Base-by-base conservation (phyloP, 2,329 filamentous ascomycete species). In the Pestalotiopsis sp. region DNA sequence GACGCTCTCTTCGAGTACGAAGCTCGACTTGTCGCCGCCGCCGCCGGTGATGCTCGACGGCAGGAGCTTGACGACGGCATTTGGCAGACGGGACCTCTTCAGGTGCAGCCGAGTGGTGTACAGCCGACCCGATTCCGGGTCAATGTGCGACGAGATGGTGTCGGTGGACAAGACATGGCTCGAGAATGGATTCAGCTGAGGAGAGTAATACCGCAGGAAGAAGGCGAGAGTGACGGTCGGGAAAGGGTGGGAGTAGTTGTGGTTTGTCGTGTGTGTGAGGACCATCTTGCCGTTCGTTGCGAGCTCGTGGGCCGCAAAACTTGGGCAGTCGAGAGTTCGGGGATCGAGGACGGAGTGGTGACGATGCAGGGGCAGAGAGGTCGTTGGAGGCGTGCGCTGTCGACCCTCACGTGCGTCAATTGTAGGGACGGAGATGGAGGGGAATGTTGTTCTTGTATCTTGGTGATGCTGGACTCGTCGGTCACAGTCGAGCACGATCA, bases 141-240 rank as follows among this genome's bases (percentile, higher is more conserved):
- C 92, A 80, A 93, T 88, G 78, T 87, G 84, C 71, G 89, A 91
- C 62, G 89, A 88, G 78, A 96, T 93, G 74, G 92, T 94, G 79
- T 96, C 93, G 79, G 92, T 94, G 76, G 91, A 93, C 73, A 94
- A 84, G 65, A 96, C 93, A 82, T 96, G 93, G 71, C 88, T 89
- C 72, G 90, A 91, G 82, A 95, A 94, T 6, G 93, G 93, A 76
- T 95, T 96, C 71, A 88, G 82, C 71, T 88, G 83, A 38, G 86
- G 86, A 4, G 86, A 88, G 68, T 92, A 94, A 81, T 96, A 96
- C 72, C 93, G 92, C 63, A 96, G 90, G 81, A 95, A 96, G 86
- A 94, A 96, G 81, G 93, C 93, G 79, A 96, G 90, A 62, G 92
- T 94, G 70, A 96, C 93, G 78, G 92, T 92, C 70, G 92, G 90